These are phyloP conservation scores for Tricholoma sp. DNA, from an alignment of 768 basidiomycete genomes.

Conservation along the genomic window DNA sequence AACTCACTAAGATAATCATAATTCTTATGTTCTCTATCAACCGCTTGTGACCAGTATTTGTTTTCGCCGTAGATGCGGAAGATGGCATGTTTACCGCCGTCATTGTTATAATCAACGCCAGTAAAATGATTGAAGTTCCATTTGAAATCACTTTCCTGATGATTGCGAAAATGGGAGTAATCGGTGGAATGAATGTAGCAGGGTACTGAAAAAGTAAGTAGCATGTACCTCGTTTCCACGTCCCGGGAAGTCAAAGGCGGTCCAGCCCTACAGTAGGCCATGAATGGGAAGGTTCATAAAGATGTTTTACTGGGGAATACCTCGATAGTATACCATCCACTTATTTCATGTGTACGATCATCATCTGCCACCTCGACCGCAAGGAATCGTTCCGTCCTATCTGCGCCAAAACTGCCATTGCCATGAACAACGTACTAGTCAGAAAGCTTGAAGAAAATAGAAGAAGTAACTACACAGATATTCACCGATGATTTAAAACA, in stretches of 20 bases:
- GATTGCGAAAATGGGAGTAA: background rate
- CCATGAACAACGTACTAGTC: background rate
- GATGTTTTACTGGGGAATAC: background rate
- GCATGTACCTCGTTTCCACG: background rate
- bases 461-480: background rate
- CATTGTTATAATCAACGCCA: background rate
- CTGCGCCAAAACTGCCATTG: background rate
- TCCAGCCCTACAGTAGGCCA: background rate
- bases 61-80: background rate
- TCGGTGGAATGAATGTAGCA: background rate
- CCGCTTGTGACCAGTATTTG: background rate
- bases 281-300: background rate
- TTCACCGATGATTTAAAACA: background rate
- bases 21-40: background rate
- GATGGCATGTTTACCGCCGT: background rate
- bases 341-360: background rate
- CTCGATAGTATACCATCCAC: background rate
- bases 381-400: background rate
- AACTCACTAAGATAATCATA: background rate
- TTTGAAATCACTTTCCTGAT: background rate
- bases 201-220: background rate
- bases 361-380: background rate
- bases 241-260: background rate
- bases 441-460: background rate
- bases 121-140: background rate